Evolutionary conservation across 1,139 yeast species (phyloP).

Genomic region (Geotrichum histeridarum): DNA sequence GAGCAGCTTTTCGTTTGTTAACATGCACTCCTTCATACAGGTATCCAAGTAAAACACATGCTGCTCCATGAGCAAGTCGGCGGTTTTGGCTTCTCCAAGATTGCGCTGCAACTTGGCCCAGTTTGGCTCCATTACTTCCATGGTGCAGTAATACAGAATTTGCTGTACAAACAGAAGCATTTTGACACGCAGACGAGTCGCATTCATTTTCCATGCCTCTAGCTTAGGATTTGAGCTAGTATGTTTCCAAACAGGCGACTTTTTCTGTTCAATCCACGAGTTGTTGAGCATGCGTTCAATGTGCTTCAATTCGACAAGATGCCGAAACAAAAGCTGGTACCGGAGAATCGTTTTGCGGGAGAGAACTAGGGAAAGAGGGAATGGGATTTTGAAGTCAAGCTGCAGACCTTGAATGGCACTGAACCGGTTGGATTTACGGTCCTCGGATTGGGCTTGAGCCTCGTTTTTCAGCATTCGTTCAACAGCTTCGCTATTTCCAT

Average conservation of each 20-base stretch:
- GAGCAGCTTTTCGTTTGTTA: slow-evolving; percentile 57
- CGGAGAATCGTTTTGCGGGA: slow-evolving; percentile 69
- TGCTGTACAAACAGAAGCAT: slow-evolving; percentile 59
- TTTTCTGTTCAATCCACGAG: slow-evolving; percentile 70
- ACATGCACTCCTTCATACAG: slow-evolving; percentile 60
- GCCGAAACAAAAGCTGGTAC: slow-evolving; percentile 75
- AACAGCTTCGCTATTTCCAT: slow-evolving; percentile 6
- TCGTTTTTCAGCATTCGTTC: slow-evolving; percentile 3
- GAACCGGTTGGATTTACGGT: slow-evolving; percentile 16
- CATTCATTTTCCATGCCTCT: slow-evolving; percentile 53
- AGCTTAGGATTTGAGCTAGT: slow-evolving; percentile 39
- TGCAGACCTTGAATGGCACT: slow-evolving; percentile 55
- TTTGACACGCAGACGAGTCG: slow-evolving; percentile 54
- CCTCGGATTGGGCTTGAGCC: background rate
- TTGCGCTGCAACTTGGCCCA: slow-evolving; percentile 43
- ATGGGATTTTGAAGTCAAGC: slow-evolving; percentile 68
- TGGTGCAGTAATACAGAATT: slow-evolving; percentile 52
- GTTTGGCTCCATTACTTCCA: slow-evolving; percentile 57
- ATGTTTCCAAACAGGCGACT: slow-evolving; percentile 63
- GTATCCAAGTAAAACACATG: slow-evolving; percentile 61
- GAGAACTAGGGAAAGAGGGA: slow-evolving; percentile 74
- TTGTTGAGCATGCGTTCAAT: slow-evolving; percentile 55
- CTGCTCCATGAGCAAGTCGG: slow-evolving; percentile 47
- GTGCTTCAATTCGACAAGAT: slow-evolving; percentile 58
- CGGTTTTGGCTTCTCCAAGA: slow-evolving; percentile 35